Evolutionary conservation across 768 basidiomycete genomes (phyloP).

Genomic region (Daedalea quercina): DNA sequence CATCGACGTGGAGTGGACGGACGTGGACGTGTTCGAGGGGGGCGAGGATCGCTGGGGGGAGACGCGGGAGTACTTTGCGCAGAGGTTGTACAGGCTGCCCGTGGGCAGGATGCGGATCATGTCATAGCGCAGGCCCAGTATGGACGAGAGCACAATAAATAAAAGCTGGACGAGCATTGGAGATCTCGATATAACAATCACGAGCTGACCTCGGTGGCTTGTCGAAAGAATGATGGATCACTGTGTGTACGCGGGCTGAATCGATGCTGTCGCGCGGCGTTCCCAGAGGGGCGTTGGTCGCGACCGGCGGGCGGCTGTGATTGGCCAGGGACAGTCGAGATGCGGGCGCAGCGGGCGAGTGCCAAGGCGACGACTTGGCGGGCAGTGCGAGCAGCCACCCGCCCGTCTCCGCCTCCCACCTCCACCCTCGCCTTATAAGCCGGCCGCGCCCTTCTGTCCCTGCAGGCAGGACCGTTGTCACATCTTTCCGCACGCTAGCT

Average conservation of each 20-base stretch:
- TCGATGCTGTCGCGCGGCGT: too few relatives aligned
- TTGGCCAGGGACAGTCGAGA: too few relatives aligned
- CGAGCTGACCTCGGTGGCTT: too few relatives aligned
- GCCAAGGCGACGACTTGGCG: conserved; percentile 5
- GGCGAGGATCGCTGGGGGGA: conserved; percentile 67
- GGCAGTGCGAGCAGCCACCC: conserved; percentile 9
- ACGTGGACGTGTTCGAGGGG: conserved; percentile 63
- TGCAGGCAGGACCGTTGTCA: conserved; percentile 8
- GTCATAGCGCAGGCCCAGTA: not conserved
- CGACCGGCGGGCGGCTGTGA: too few relatives aligned
- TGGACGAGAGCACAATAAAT: too few relatives aligned
- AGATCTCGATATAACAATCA: too few relatives aligned
- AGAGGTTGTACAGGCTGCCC: conserved; percentile 71
- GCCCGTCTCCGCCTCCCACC: not conserved
- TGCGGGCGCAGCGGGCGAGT: too few relatives aligned
- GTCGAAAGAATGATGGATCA: too few relatives aligned
- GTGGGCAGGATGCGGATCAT: conserved; percentile 30
- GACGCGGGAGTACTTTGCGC: conserved; percentile 67
- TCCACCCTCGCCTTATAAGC: conserved; percentile 1
- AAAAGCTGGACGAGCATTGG: too few relatives aligned
- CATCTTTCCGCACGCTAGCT: conserved; percentile 2
- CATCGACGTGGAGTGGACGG: conserved; percentile 72
- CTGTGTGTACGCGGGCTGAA: too few relatives aligned
- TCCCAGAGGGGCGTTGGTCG: too few relatives aligned
- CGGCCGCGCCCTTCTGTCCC: conserved; percentile 5